These are phyloP conservation scores for Stachybotrys chlorohalonatus DNA, from an alignment of 2,329 filamentous ascomycete genomes.

Conservation along the genomic window DNA sequence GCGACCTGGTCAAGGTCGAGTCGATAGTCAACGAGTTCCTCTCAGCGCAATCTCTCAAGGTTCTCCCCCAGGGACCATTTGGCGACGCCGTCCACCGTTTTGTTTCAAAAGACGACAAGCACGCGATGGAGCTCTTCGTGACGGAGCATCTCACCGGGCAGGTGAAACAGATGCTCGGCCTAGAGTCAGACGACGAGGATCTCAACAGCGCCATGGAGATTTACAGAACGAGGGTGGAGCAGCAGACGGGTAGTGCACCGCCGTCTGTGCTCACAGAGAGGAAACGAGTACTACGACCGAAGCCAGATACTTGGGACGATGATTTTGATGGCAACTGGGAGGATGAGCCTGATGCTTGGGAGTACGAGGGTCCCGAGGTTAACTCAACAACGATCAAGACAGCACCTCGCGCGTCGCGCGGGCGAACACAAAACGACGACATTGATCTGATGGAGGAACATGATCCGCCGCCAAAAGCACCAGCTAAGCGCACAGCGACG, in stretches of 20 bases:
- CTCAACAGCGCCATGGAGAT: slow-evolving; percentile 66
- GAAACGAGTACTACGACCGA: slow-evolving; percentile 52
- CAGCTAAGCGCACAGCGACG: slow-evolving; percentile 17
- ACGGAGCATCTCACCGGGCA: slow-evolving; percentile 62
- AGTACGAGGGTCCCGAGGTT: slow-evolving; percentile 18
- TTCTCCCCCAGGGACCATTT: slow-evolving; percentile 86
- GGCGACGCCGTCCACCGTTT: slow-evolving; percentile 89
- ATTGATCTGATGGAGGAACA: slow-evolving; percentile 41
- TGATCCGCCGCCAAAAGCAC: slow-evolving; percentile 22
- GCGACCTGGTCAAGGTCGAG: slow-evolving; percentile 76
- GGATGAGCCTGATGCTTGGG: slow-evolving; percentile 57
- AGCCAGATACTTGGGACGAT: slow-evolving; percentile 77
- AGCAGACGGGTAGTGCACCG: slow-evolving; percentile 57
- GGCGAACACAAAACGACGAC: slow-evolving; percentile 11
- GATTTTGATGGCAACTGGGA: slow-evolving; percentile 83
- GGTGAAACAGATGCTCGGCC: slow-evolving; percentile 57
- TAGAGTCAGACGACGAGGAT: slow-evolving; percentile 57
- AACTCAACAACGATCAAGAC: slow-evolving; percentile 6
- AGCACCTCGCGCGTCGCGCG: slow-evolving; percentile 4
- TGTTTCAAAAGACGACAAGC: slow-evolving; percentile 90
- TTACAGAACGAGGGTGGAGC: slow-evolving; percentile 61
- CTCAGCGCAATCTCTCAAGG: slow-evolving; percentile 77
- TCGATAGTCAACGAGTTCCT: slow-evolving; percentile 84
- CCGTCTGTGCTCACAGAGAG: slow-evolving; percentile 21
- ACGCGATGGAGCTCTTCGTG: slow-evolving; percentile 78